Base-by-base conservation (phyloP, 805 yeast species). In the Candida caryicola region DNA sequence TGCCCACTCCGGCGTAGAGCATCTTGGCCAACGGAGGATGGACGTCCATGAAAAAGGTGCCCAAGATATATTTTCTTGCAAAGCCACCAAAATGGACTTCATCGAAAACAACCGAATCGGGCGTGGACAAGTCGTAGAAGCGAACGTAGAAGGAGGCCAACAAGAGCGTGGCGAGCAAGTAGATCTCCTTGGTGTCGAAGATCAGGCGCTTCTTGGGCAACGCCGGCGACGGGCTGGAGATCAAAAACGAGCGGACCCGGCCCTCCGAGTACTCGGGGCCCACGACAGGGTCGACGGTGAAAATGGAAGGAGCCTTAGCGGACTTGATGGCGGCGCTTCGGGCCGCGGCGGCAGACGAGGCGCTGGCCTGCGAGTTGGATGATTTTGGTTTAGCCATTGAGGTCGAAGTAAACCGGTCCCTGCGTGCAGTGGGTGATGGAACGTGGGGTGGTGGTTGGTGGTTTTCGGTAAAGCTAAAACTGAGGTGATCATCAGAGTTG, bases 41-140 rank as follows among this genome's bases (percentile, higher is more conserved):
- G 31, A 79, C 82, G 57, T 82, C 90, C 76, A 83, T 72, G 60
- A 83, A 84, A 54, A 70, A 83, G 13, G 61, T 60, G 14, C 87
- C 85, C 37, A 65, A 60, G 37, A 81, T 73, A 65, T 89, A 93
- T 62, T 85, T 81, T 41, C 82, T 74, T 23, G 96, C 95, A 65
- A 91, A 93, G n/a, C 95, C 95, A 40, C 99, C 99, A 54, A 93
- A 93, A 62, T 86, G 95, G 29, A 85, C 93, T 61, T 91, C 99
- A 60, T 89, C 96, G 49, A 86, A 86, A 9, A 91, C 95, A 26
- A 89, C 95, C 19, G 90, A 79, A 51, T 79, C 64, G 28, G 99
- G 99, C 45, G 65, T 55, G 18, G 74, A 66, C 41, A 93, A 67
- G 37, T 74, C 66, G 47, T 71, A 66, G 37, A 84, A 68, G 50